phyloP scores from a whole-genome alignment of 495 filamentous ascomycete species.

The Jackrogersella multiformis region DNA sequence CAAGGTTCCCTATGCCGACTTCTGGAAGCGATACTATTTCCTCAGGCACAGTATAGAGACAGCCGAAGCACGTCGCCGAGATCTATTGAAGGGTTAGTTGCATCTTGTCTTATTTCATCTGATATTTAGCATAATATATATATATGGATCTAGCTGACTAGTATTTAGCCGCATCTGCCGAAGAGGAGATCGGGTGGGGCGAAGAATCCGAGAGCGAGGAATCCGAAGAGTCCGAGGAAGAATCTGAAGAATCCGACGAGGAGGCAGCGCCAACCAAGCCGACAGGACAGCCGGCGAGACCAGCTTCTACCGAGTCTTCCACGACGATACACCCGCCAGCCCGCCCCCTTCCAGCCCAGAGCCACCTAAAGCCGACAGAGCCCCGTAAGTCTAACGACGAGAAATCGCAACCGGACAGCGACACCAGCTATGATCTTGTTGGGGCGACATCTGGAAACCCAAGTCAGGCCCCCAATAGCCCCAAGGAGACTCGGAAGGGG shows the following conservation, averaged over 20 bases:
- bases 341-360: slow-evolving; percentile 20
- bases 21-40: slow-evolving; percentile 98
- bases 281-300: slow-evolving; percentile 44
- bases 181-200: slow-evolving; percentile 87
- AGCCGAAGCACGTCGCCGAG: slow-evolving; percentile 89
- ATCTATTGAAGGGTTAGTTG: slow-evolving; percentile 85
- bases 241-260: slow-evolving; percentile 41
- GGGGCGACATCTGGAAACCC: slow-evolving; percentile 76
- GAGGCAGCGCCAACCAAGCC: slow-evolving; percentile 44
- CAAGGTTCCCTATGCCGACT: slow-evolving; percentile 83
- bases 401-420: slow-evolving; percentile 84
- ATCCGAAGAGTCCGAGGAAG: slow-evolving; percentile 37
- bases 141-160: slow-evolving; percentile 42
- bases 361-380: slow-evolving; percentile 65
- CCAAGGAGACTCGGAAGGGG: slow-evolving; percentile 65
- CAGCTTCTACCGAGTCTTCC: slow-evolving; percentile 60
- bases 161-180: slow-evolving; percentile 65
- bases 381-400: slow-evolving; percentile 85
- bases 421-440: slow-evolving; percentile 93
- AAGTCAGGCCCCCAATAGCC: slow-evolving; percentile 77
- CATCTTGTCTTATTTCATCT: not conserved
- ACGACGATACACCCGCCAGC: slow-evolving; percentile 61
- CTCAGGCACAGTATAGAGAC: slow-evolving; percentile 91
- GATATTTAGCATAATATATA: not conserved
- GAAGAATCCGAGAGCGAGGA: slow-evolving; percentile 58